Conservation (phyloP, 2,329 filamentous ascomycete genomes). For the Neopestalotiopsis sp. region DNA sequence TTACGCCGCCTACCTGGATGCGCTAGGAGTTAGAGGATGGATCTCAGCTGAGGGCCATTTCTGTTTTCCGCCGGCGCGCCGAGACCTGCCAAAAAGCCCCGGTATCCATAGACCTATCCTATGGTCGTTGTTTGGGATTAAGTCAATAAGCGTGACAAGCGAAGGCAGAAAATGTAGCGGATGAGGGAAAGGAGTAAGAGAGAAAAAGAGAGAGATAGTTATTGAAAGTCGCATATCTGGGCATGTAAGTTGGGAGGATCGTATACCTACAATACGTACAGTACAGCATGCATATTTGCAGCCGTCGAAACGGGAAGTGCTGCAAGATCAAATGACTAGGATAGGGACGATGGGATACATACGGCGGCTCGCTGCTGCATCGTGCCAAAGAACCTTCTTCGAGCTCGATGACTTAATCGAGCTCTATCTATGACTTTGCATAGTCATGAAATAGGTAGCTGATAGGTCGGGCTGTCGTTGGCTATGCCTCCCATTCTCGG, state of each 20-base stretch:
- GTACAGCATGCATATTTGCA: not conserved
- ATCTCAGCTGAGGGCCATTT: not conserved
- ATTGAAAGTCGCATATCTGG: too few species aligned
- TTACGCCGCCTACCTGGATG: not conserved
- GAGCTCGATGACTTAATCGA: slow-evolving; percentile 1
- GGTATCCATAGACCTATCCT: not conserved
- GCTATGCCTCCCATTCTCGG: not conserved
- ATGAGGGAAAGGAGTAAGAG: not conserved
- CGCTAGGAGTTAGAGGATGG: not conserved
- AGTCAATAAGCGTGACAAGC: not conserved
- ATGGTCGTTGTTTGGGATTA: not conserved
- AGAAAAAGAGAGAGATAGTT: not conserved
- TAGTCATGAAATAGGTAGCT: too few species aligned
- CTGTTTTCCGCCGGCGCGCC: not conserved
- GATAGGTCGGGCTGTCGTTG: not conserved
- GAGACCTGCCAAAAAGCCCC: not conserved
- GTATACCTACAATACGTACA: too few species aligned
- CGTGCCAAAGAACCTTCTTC: not conserved
- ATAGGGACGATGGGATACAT: not conserved
- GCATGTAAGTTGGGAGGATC: too few species aligned
- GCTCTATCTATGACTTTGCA: not conserved
- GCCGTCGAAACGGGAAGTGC: not conserved
- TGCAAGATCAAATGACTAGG: not conserved
- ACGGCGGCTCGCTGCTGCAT: not conserved
- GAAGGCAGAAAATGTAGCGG: not conserved